Evolutionary conservation across 2,329 filamentous ascomycete species (phyloP).

Genomic region (Thielaviopsis ethacetica): DNA sequence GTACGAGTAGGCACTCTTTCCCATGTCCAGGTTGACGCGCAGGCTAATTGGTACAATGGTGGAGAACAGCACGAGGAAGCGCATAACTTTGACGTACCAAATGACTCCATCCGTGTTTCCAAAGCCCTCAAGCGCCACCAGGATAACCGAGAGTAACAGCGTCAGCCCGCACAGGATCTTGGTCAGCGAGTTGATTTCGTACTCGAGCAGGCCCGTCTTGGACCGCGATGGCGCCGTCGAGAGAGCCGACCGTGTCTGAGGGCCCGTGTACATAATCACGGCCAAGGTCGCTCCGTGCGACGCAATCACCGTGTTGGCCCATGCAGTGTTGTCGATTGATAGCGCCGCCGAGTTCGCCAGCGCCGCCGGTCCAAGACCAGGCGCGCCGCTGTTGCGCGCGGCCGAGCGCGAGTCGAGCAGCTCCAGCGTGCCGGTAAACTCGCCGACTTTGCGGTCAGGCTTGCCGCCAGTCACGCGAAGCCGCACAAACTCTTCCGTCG

Average conservation of each 20-base stretch:
- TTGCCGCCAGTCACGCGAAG: slow-evolving; percentile 67
- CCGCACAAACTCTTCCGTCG: slow-evolving; percentile 53
- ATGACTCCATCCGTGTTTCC: slow-evolving; percentile 44
- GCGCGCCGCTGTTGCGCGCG: slow-evolving; percentile 23
- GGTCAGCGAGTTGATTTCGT: slow-evolving; percentile 91
- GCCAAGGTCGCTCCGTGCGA: slow-evolving; percentile 81
- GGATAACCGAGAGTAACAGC: slow-evolving; percentile 65
- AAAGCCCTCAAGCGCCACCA: slow-evolving; percentile 79
- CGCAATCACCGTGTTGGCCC: slow-evolving; percentile 94
- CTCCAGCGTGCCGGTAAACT: slow-evolving; percentile 82
- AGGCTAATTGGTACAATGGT: slow-evolving; percentile 96
- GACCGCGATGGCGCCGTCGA: slow-evolving; percentile 85
- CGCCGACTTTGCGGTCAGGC: slow-evolving; percentile 85
- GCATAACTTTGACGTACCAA: slow-evolving; percentile 96
- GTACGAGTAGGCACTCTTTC: slow-evolving; percentile 88
- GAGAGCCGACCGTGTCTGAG: slow-evolving; percentile 82
- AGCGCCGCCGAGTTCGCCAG: slow-evolving; percentile 49
- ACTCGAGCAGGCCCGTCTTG: slow-evolving; percentile 84
- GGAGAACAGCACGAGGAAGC: slow-evolving; percentile 97
- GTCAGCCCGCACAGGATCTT: slow-evolving; percentile 91
- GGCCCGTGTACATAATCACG: slow-evolving; percentile 85
- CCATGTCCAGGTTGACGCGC: slow-evolving; percentile 91
- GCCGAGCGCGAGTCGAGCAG: slow-evolving; percentile 40
- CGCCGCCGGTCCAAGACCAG: slow-evolving; percentile 13
- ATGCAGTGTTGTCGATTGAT: slow-evolving; percentile 92